Percentiles rank a stretch among this genome's conserved stretches.
These are phyloP conservation scores for Aspergillus terreus DNA, from an alignment of 2,329 filamentous ascomycete species.

Conservation along the genomic window DNA sequence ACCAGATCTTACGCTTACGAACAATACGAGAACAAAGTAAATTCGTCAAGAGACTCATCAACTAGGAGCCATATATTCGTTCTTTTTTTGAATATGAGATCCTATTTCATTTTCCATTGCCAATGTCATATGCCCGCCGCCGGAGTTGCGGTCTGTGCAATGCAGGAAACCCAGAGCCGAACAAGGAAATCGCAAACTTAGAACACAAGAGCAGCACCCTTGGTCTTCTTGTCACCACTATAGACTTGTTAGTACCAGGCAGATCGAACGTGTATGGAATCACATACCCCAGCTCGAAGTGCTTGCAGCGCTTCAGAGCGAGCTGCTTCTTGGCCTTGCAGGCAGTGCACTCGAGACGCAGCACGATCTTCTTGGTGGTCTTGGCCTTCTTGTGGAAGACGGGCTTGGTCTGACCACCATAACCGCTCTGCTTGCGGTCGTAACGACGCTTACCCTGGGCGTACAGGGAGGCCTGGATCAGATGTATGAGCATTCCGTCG, in stretches of 20 bases:
- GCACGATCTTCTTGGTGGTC: slow-evolving; percentile 99
- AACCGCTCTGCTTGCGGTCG: slow-evolving; percentile 98
- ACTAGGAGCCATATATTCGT: slow-evolving; percentile 35
- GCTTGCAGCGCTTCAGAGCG: slow-evolving; percentile 99
- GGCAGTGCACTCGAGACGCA: slow-evolving; percentile 92
- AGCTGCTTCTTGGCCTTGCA: slow-evolving; percentile 99
- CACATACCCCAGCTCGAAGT: slow-evolving; percentile 98
- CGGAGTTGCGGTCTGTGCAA: slow-evolving; percentile 33
- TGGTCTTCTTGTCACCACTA: slow-evolving; percentile 99
- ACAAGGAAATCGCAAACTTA: slow-evolving; percentile 60
- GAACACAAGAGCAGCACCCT: slow-evolving; percentile 99
- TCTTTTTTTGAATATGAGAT: slow-evolving; percentile 38
- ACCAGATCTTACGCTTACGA: too few species aligned
- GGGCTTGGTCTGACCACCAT: slow-evolving; percentile 99
- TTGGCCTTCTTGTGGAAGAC: slow-evolving; percentile 99
- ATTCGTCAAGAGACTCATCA: slow-evolving; percentile 30
- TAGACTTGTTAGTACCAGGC: slow-evolving; percentile 41
- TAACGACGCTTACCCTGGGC: slow-evolving; percentile 99
- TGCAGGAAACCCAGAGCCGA: slow-evolving; percentile 41
- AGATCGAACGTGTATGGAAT: neutral
- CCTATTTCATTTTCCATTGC: slow-evolving; percentile 42
- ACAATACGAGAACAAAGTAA: neutral
- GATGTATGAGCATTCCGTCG: slow-evolving; percentile 22
- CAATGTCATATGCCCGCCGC: slow-evolving; percentile 37
- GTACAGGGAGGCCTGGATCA: slow-evolving; percentile 73